Evolutionary conservation across 129 eudicot species (phyloP).

Genomic region (Helianthus annuus): HanXRQr2.0-SUNRISE NC_035441.2:119359375-119359874

Average conservation of each 20-base stretch:
- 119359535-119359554: constrained; percentile 84
- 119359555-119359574: constrained; percentile 77
- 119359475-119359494: not conserved
- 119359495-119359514: constrained; percentile 59
- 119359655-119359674: not conserved
- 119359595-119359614: constrained; percentile 92
- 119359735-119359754: constrained; percentile 68
- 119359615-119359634: constrained; percentile 64
- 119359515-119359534: constrained; percentile 92
- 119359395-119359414: not conserved
- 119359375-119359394: constrained; percentile 1
- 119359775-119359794: constrained; percentile 99
- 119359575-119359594: constrained; percentile 92
- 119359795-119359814: constrained; percentile 95
- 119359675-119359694: constrained; percentile 47
- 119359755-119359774: constrained; percentile 90
- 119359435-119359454: not conserved
- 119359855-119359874: constrained; percentile 94
- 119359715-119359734: constrained; percentile 90
- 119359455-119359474: not conserved
- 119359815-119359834: constrained; percentile 69
- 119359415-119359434: not conserved
- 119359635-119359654: constrained; percentile 8
- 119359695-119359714: constrained; percentile 99
- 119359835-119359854: constrained; percentile 79